These are phyloP conservation scores for Gorgonomyces haynaldii DNA, from an alignment of 192 early-diverging fungal species.

Conservation along the genomic window DNA sequence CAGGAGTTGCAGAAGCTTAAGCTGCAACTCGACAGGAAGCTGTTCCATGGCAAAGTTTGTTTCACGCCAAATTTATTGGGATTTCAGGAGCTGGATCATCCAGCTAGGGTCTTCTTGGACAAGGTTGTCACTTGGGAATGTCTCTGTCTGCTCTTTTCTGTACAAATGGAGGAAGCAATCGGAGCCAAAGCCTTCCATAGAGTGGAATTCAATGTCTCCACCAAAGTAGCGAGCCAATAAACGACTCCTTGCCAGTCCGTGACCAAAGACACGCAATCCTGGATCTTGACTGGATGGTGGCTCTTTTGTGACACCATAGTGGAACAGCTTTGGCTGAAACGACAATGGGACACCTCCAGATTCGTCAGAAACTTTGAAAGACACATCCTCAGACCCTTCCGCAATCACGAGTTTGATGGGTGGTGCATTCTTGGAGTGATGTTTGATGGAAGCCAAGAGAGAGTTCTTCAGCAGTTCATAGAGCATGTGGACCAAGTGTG, in stretches of 20 bases:
- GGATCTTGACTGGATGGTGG: conserved; percentile 12
- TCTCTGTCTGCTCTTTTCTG: neutral
- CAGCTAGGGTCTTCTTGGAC: too few relatives aligned
- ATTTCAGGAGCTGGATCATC: too few relatives aligned
- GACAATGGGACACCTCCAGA: conserved; percentile 47
- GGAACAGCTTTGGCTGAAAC: conserved; percentile 27
- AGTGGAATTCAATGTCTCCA: conserved; percentile 48
- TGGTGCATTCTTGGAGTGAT: conserved; percentile 25
- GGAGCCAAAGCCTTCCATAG: conserved; percentile 57
- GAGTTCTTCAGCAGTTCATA: conserved; percentile 50
- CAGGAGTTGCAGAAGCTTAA: too few relatives aligned
- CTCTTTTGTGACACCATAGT: neutral
- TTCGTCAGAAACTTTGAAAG: conserved; percentile 53
- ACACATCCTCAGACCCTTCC: conserved; percentile 48
- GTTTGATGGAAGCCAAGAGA: conserved; percentile 38
- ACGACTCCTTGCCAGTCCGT: conserved; percentile 38
- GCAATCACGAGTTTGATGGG: conserved; percentile 41
- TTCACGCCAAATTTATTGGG: too few relatives aligned
- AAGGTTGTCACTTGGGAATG: too few relatives aligned
- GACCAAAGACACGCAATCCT: conserved; percentile 11
- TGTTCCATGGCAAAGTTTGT: too few relatives aligned
- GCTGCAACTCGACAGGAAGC: too few relatives aligned
- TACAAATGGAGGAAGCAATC: conserved; percentile 43
- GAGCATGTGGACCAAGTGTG: conserved; percentile 45
- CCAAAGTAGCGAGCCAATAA: conserved; percentile 53